Evolutionary conservation across 2,329 filamentous ascomycete genomes (phyloP).

Genomic region (Parastagonospora nodorum): DNA sequence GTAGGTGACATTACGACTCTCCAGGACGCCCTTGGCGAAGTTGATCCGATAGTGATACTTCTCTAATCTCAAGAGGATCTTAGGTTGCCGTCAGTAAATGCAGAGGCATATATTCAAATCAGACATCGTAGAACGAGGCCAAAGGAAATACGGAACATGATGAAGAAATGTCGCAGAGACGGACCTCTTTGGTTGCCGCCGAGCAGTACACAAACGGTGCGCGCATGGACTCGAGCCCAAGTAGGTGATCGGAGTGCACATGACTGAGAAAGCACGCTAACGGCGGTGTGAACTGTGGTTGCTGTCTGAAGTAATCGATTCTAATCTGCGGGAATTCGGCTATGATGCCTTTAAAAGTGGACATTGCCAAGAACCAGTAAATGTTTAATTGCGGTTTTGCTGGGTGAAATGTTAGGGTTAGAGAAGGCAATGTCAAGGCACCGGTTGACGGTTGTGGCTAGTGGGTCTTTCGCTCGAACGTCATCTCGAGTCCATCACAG

Average conservation of each 20-base stretch:
- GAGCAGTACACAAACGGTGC: constrained; percentile 92
- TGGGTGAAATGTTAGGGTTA: constrained; percentile 3
- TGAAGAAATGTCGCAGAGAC: constrained; percentile 1
- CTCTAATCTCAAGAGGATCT: constrained; percentile 78
- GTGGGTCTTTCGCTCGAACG: neutral
- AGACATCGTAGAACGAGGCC: neutral
- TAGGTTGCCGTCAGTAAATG: neutral
- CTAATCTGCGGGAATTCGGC: constrained; percentile 78
- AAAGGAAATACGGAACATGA: too few species aligned
- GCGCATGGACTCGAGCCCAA: constrained; percentile 75
- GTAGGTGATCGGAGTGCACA: constrained; percentile 88
- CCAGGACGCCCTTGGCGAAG: constrained; percentile 76
- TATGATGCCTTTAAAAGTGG: constrained; percentile 44
- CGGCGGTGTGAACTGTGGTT: constrained; percentile 61
- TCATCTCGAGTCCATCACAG: neutral
- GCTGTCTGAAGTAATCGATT: constrained; percentile 79
- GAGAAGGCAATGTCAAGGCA: too few species aligned
- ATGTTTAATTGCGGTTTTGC: too few species aligned
- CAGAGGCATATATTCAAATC: neutral
- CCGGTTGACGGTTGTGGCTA: neutral
- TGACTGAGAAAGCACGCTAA: constrained; percentile 89
- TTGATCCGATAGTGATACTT: constrained; percentile 81
- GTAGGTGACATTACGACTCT: constrained; percentile 75
- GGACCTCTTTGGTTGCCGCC: constrained; percentile 73
- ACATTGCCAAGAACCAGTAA: constrained; percentile 33